Evolutionary conservation across 2,329 filamentous ascomycete species (phyloP).

Genomic region (Fonsecaea pedrosoi): DNA sequence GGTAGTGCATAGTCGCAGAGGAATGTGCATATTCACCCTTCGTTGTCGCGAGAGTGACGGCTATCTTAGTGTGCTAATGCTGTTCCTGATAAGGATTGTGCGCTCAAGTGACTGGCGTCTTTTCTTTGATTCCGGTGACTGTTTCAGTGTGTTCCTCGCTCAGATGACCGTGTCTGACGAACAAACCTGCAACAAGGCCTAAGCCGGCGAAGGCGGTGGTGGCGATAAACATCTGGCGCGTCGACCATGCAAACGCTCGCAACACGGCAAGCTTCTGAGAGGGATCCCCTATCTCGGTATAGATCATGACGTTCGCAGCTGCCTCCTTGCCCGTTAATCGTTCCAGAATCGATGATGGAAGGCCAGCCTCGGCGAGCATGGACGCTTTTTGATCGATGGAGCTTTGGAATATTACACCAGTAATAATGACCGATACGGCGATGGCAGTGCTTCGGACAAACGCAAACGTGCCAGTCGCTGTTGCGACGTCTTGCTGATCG

Average conservation of each 20-base stretch:
- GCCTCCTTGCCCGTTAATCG: constrained; percentile 30
- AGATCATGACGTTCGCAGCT: constrained; percentile 42
- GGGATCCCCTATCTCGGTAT: constrained; percentile 37
- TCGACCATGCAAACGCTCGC: constrained; percentile 47
- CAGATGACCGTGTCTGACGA: too few species aligned
- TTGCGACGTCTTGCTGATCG: constrained; percentile 57
- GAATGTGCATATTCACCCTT: too few species aligned
- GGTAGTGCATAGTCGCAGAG: too few species aligned
- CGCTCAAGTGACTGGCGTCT: too few species aligned
- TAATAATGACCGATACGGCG: constrained; percentile 64
- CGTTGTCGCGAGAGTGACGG: too few species aligned
- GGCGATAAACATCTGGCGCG: too few species aligned
- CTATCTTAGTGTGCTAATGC: too few species aligned
- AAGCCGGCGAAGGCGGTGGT: too few species aligned
- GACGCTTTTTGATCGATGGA: constrained; percentile 38
- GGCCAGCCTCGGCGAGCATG: constrained; percentile 33
- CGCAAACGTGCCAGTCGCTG: constrained; percentile 66
- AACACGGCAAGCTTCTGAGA: constrained; percentile 49
- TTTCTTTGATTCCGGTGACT: too few species aligned
- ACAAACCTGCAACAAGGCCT: too few species aligned
- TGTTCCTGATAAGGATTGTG: too few species aligned
- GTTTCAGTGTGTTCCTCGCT: too few species aligned
- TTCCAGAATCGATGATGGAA: constrained; percentile 35
- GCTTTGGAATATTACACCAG: constrained; percentile 58
- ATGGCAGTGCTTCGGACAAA: constrained; percentile 66